Conservation (phyloP, 1,284 basidiomycete genomes). For the Microbotryomycetes sp. region DNA sequence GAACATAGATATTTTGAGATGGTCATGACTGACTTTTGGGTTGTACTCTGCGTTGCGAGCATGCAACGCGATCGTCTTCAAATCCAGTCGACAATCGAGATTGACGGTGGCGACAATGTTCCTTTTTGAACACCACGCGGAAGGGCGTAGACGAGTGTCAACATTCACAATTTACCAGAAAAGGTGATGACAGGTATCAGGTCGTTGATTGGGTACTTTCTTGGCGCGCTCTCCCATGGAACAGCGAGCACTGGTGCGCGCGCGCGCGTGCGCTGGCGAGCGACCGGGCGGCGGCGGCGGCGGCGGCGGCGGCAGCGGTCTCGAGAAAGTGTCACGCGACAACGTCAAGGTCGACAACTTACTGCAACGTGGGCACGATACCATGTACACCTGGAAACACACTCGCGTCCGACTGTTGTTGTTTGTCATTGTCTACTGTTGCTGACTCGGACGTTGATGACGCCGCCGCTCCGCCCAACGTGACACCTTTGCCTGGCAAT, state of each 20-base stretch:
- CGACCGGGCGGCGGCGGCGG: too few species aligned
- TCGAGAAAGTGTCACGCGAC: slow-evolving; percentile 6
- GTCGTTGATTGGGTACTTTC: too few species aligned
- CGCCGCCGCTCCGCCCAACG: too few species aligned
- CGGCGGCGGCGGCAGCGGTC: too few species aligned
- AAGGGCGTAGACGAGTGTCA: background rate
- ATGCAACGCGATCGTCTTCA: slow-evolving; percentile 98
- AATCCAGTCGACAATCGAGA: slow-evolving; percentile 88
- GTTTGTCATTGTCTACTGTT: background rate
- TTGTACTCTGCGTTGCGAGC: slow-evolving; percentile 99
- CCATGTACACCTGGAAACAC: slow-evolving; percentile 59
- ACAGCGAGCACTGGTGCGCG: too few species aligned
- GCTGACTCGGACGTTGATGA: background rate
- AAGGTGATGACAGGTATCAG: background rate
- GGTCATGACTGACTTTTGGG: slow-evolving; percentile 73
- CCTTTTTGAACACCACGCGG: slow-evolving; percentile 4
- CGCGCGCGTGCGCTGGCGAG: too few species aligned
- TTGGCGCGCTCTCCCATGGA: too few species aligned
- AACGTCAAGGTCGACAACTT: slow-evolving; percentile 39
- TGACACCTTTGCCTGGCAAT: background rate
- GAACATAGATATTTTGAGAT: background rate
- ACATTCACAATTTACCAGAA: too few species aligned
- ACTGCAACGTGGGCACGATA: slow-evolving; percentile 86
- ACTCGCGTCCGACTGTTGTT: background rate
- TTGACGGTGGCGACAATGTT: slow-evolving; percentile 99